These are phyloP conservation scores for Talaromyces thailandensis DNA, from an alignment of 495 filamentous ascomycete species.

Conservation along the genomic window DNA sequence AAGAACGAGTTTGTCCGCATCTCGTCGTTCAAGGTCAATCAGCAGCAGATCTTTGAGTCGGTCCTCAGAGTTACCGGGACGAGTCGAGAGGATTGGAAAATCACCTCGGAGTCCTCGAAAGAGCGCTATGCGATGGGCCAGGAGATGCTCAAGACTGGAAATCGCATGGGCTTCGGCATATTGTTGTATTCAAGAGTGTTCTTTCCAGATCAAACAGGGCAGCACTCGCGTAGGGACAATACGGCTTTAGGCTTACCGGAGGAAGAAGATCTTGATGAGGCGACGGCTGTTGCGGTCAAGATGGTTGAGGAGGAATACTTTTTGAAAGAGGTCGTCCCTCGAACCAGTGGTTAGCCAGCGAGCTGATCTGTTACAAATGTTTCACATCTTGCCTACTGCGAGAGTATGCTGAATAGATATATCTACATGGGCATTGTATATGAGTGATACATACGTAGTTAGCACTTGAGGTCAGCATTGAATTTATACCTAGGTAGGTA, in stretches of 20 bases:
- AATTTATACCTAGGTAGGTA: neutral
- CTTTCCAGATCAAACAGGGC: slow-evolving; percentile 30
- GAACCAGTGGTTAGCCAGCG: neutral
- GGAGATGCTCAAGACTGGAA: slow-evolving; percentile 30
- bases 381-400: neutral
- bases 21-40: slow-evolving; percentile 37
- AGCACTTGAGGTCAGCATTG: no score
- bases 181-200: slow-evolving; percentile 46
- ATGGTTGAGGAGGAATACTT: slow-evolving; percentile 7
- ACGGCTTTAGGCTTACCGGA: slow-evolving; percentile 41
- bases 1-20: slow-evolving; percentile 34
- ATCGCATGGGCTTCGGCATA: slow-evolving; percentile 37
- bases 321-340: neutral
- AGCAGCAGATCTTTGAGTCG: slow-evolving; percentile 45
- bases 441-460: neutral
- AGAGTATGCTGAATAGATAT: neutral
- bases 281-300: slow-evolving; percentile 27
- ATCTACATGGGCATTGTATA: neutral
- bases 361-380: no score
- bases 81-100: slow-evolving; percentile 46
- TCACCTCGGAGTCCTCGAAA: slow-evolving; percentile 28
- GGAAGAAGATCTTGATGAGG: slow-evolving; percentile 49
- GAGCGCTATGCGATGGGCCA: slow-evolving; percentile 35
- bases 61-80: slow-evolving; percentile 44
- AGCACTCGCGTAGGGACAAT: slow-evolving; percentile 27